Evolutionary conservation across 306 rosid species (phyloP).

Genomic region (Citrullus colocynthis): DNA sequence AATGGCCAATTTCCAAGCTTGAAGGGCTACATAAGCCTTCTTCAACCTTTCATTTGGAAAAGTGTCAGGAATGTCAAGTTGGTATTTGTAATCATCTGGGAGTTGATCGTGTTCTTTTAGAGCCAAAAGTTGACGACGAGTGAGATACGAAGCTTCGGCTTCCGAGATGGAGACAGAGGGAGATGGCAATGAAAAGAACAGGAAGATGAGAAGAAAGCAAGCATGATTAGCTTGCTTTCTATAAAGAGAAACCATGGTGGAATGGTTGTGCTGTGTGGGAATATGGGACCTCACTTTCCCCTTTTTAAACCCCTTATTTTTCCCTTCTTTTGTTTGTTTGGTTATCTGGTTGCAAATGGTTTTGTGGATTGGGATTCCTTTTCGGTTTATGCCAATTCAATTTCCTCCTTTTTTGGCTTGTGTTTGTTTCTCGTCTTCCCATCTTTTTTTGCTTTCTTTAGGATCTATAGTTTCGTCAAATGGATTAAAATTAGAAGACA

Average conservation of each 20-base stretch:
- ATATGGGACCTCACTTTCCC: too few relatives aligned
- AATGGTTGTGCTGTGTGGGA: too few relatives aligned
- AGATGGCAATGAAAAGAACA: background rate
- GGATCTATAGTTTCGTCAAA: too few relatives aligned
- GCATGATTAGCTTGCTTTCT: background rate
- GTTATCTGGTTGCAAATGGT: too few relatives aligned
- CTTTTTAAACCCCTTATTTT: too few relatives aligned
- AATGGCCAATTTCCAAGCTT: background rate
- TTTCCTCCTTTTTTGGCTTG: too few relatives aligned
- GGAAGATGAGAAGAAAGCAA: background rate
- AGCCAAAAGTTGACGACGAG: background rate
- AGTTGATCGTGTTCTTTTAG: background rate
- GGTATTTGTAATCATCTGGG: background rate
- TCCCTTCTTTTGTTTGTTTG: too few relatives aligned
- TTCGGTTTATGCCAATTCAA: too few relatives aligned
- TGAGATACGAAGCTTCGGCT: background rate
- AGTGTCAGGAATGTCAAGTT: background rate
- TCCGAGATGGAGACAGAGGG: background rate
- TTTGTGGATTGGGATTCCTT: too few relatives aligned
- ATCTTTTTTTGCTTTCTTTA: too few relatives aligned
- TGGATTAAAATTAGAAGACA: too few relatives aligned
- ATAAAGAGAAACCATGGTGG: background rate
- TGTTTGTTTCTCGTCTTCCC: too few relatives aligned
- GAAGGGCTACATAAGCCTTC: background rate
- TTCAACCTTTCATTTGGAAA: background rate